These are phyloP conservation scores for Dictyostelium capitatum DNA, from an alignment of 78 protist species.

Conservation along the genomic window DNA sequence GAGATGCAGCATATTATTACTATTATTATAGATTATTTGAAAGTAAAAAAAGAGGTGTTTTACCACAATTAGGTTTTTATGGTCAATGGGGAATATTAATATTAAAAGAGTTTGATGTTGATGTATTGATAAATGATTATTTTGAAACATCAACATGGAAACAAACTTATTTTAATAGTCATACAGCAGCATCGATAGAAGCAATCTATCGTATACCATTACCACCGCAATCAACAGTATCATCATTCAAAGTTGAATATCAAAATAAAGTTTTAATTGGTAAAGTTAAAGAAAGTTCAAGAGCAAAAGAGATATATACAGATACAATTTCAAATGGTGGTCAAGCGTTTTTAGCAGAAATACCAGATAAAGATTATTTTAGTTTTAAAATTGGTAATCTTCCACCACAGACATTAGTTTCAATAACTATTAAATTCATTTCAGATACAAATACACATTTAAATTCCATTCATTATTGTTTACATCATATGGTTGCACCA, in stretches of 20 bases:
- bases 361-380: constrained; percentile 6
- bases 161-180: constrained; percentile 8
- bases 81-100: too few species aligned
- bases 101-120: too few species aligned
- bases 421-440: constrained; percentile 31
- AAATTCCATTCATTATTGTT: constrained; percentile 1
- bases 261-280: constrained; percentile 8
- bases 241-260: constrained; percentile 9
- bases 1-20: too few species aligned
- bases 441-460: constrained; percentile 37
- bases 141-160: not conserved
- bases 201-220: constrained; percentile 50
- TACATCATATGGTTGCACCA: constrained; percentile 38
- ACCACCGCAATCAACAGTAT: constrained; percentile 17
- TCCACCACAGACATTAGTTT: not conserved
- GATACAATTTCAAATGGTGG: constrained; percentile 58
- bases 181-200: constrained; percentile 7
- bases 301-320: constrained; percentile 9
- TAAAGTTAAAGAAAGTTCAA: constrained; percentile 18
- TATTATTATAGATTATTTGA: too few species aligned
- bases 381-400: constrained; percentile 37
- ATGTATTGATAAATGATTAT: too few species aligned
- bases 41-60: too few species aligned
- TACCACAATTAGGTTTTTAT: too few species aligned
- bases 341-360: constrained; percentile 45